phyloP scores from a whole-genome alignment of 176 grass and related monocot species.

The Bothriochloa decipiens region DNA sequence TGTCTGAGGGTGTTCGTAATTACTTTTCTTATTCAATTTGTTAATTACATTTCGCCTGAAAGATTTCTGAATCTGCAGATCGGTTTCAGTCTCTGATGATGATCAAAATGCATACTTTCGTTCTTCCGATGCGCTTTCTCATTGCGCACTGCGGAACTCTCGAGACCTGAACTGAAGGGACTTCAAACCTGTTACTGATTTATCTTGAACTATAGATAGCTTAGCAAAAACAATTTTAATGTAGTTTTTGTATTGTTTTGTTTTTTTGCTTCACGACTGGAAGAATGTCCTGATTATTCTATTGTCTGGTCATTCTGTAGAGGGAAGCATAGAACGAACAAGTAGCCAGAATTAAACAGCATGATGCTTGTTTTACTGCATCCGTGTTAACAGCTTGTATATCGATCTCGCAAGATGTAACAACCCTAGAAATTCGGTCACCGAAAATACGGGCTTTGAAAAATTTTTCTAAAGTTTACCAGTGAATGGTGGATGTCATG shows the following conservation, averaged over 20 bases:
- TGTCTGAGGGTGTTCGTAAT: constrained; percentile 22
- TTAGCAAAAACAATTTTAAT: background rate
- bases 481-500: no score
- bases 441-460: no score
- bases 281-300: constrained; percentile 34
- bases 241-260: background rate
- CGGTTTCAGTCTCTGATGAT: constrained; percentile 18
- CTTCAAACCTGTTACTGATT: no score
- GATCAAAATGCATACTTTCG: constrained; percentile 51
- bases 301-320: constrained; percentile 44
- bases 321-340: constrained; percentile 54
- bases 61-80: fast-evolving
- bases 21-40: fast-evolving
- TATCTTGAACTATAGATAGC: background rate
- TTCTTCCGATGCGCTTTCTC: constrained; percentile 46
- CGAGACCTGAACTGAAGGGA: constrained; percentile 57
- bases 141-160: constrained; percentile 39
- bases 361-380: constrained; percentile 23
- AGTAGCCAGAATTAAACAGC: constrained; percentile 54
- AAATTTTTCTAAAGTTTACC: no score
- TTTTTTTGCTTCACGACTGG: constrained; percentile 47
- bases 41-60: background rate
- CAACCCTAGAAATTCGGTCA: no score
- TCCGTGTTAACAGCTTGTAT: constrained; percentile 59
- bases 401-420: constrained; percentile 13